phyloP scores from a whole-genome alignment of 768 basidiomycete genomes.

The Agrocybe praecox region DNA sequence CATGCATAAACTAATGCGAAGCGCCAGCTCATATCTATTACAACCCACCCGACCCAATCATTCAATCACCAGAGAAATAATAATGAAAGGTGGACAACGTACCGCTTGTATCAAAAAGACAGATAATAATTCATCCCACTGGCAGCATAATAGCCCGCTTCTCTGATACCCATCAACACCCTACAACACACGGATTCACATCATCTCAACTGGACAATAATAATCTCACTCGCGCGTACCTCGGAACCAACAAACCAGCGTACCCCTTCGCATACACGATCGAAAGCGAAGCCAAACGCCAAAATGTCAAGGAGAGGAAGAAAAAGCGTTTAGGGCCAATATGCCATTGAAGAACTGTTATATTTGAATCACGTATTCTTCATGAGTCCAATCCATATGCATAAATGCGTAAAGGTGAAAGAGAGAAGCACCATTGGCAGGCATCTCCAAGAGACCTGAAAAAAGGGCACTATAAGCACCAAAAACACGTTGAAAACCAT shows the following conservation, averaged over 20 bases:
- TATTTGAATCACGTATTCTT: too few relatives aligned
- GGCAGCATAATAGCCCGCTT: constrained; percentile 61
- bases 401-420: neutral
- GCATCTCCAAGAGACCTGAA: constrained; percentile 56
- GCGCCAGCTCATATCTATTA: constrained; percentile 49
- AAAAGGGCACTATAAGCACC: neutral
- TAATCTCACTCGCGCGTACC: too few relatives aligned
- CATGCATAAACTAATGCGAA: constrained; percentile 57
- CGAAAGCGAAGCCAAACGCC: constrained; percentile 56
- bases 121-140: constrained; percentile 66
- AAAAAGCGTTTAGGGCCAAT: constrained; percentile 64
- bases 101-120: constrained; percentile 58
- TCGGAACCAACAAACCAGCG: constrained; percentile 45
- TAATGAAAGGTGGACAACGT: neutral
- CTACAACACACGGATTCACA: too few relatives aligned
- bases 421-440: constrained; percentile 45
- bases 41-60: neutral
- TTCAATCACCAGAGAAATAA: neutral
- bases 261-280: constrained; percentile 60
- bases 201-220: too few relatives aligned
- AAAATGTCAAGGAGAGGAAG: constrained; percentile 53
- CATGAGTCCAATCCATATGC: too few relatives aligned
- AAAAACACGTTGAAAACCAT: neutral
- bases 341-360: constrained; percentile 52
- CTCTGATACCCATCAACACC: constrained; percentile 59